Evolutionary conservation across 139 green algal genomes (phyloP).

Genomic region (Chlorella sorokiniana): DNA sequence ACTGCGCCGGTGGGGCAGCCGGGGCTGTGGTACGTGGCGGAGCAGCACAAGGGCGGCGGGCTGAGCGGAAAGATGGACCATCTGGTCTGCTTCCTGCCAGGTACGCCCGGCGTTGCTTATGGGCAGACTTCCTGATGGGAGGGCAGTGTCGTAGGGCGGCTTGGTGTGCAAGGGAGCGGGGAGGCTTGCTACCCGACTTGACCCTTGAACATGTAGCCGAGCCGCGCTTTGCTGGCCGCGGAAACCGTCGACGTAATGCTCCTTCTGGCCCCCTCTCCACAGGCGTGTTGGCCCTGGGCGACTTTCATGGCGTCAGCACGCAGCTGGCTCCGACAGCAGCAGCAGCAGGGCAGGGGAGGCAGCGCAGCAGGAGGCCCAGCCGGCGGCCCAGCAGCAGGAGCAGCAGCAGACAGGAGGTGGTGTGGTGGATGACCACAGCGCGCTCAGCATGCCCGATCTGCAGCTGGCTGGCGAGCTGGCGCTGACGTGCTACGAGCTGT

Average conservation of each 20-base stretch:
- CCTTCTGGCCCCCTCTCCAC: too few species aligned
- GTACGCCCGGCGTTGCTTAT: background rate
- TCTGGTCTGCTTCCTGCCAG: slow-evolving; percentile 86
- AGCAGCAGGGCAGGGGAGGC: background rate
- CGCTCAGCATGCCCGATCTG: slow-evolving; percentile 55
- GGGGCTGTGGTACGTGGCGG: slow-evolving; percentile 74
- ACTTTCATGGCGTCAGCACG: slow-evolving; percentile 56
- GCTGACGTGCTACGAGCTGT: slow-evolving; percentile 82
- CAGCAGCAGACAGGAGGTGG: background rate
- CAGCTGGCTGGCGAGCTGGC: slow-evolving; percentile 71
- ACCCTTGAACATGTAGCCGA: too few species aligned
- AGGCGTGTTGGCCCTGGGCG: slow-evolving; percentile 82
- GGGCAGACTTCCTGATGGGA: too few species aligned
- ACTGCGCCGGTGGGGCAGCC: slow-evolving; percentile 14
- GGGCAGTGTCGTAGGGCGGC: too few species aligned
- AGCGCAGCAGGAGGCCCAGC: background rate
- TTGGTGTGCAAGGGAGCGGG: too few species aligned
- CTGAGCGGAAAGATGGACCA: slow-evolving; percentile 76
- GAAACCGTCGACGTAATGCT: too few species aligned
- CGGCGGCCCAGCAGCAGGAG: background rate
- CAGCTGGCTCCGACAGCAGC: background rate
- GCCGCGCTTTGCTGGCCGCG: too few species aligned
- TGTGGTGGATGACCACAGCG: too few species aligned
- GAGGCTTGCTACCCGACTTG: too few species aligned
- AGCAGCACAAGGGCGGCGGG: slow-evolving; percentile 24